These are phyloP conservation scores for Rhododendron simsii DNA, from an alignment of 148 eudicot genomes.

Conservation along the genomic window DNA sequence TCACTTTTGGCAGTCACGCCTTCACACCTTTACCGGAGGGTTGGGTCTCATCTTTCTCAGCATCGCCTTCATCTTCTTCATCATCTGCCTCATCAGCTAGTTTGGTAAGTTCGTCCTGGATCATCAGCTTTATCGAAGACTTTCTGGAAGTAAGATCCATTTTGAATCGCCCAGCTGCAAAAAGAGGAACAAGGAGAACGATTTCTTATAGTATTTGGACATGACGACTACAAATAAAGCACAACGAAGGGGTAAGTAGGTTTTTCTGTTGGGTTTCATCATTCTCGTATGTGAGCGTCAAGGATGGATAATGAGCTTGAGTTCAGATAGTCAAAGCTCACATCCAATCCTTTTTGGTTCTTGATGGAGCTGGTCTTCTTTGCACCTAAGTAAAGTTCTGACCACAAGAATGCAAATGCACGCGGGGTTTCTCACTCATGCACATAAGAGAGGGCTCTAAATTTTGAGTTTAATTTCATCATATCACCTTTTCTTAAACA, in stretches of 20 bases:
- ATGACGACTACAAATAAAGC: not conserved
- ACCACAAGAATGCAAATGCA: not conserved
- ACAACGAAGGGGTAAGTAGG: not conserved
- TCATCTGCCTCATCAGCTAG: slow-evolving; percentile 82
- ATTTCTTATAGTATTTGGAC: not conserved
- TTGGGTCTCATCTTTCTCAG: slow-evolving; percentile 43
- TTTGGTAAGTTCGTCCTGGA: slow-evolving; percentile 91
- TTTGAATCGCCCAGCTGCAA: slow-evolving; percentile 61
- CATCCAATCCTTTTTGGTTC: not conserved
- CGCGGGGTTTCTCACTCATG: not conserved
- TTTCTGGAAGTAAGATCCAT: slow-evolving; percentile 68
- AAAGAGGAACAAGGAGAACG: not conserved
- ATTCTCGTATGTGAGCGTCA: not conserved
- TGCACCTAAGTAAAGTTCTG: not conserved
- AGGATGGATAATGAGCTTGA: not conserved
- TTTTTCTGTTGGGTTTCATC: not conserved
- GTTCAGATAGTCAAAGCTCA: not conserved
- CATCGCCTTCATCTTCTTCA: slow-evolving; percentile 70
- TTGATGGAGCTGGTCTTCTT: not conserved
- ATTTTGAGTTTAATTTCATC: not conserved
- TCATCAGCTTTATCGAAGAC: slow-evolving; percentile 71
- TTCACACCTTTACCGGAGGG: slow-evolving; percentile 43
- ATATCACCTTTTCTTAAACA: not conserved
- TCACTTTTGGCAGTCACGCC: slow-evolving; percentile 26
- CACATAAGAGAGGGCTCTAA: not conserved